Conservation (phyloP, 768 basidiomycete species). For the Lentinula guzmanii region DNA sequence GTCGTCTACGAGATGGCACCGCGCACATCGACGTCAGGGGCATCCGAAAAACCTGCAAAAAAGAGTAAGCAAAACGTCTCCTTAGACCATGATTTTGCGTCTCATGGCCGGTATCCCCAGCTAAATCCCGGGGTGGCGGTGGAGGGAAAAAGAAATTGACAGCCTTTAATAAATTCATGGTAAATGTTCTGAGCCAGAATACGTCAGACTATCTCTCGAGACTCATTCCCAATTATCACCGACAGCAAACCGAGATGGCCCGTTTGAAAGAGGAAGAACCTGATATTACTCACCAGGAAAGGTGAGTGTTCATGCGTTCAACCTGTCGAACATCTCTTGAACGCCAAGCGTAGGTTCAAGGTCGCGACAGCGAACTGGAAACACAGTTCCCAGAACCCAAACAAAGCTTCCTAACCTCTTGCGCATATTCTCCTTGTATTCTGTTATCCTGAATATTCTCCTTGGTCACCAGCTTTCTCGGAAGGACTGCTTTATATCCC, state of each 20-base stretch:
- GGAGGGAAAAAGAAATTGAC: slow-evolving; percentile 53
- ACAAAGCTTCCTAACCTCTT: slow-evolving; percentile 25
- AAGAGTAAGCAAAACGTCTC: slow-evolving; percentile 39
- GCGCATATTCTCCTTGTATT: background rate
- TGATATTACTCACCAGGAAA: slow-evolving; percentile 64
- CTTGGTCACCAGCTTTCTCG: background rate
- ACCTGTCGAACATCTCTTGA: background rate
- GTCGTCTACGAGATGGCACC: slow-evolving; percentile 31
- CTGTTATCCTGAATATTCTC: background rate
- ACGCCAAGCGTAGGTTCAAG: slow-evolving; percentile 49
- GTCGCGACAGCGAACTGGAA: slow-evolving; percentile 75
- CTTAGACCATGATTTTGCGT: slow-evolving; percentile 12
- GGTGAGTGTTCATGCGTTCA: slow-evolving; percentile 35
- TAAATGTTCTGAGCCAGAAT: slow-evolving; percentile 13
- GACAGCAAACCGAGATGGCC: slow-evolving; percentile 71
- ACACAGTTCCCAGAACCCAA: slow-evolving; percentile 62
- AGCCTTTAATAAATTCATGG: slow-evolving; percentile 74
- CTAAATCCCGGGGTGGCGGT: slow-evolving; percentile 37
- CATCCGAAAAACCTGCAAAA: slow-evolving; percentile 44
- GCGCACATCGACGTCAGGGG: slow-evolving; percentile 31
- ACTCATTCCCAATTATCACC: background rate
- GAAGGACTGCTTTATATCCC: background rate
- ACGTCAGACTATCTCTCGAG: background rate
- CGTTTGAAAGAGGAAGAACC: slow-evolving; percentile 74
- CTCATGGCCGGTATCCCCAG: slow-evolving; percentile 21